Base-by-base conservation (phyloP, 148 eudicot genomes). In the Silene conica region DNA sequence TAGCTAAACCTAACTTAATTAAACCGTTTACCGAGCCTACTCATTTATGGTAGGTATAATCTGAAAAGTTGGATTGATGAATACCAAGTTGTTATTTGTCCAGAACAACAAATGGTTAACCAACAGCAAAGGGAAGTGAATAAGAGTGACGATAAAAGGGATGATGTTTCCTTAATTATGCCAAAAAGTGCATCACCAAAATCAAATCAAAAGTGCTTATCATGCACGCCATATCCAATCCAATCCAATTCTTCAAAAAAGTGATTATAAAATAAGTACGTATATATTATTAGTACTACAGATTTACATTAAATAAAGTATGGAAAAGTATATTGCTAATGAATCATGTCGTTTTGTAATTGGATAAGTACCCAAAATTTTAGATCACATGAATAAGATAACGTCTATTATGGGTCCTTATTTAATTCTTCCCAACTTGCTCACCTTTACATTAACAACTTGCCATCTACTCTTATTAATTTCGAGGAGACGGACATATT, bases 371-470 rank as follows among this genome's bases (percentile, higher is more conserved):
- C 46, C 69, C 43, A 62, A 14, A 67, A 25, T 76, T 80, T 55
- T 77, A 77, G 80, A 81, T 81, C 71, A 69, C 74, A 62, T 79
- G 76, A 68, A 58, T 67, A 43, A 46, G 80, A 78, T 78, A 78
- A 78, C 68, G 76, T 56, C 58, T 66, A 58, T 16, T 13, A 50
- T 73, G 76, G 76, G 20, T 23, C 75, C 61, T 22, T 62, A 50
- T 23, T 14, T 19, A 50, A 5, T 2, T 11, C 43, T n/a, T 55
- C 21, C 71, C 71, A 65, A 74, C 64, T 67, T 16, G 18, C 15
- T 50, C 18, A 4, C 8, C 43, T 6, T 38, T 6, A 38, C 8
- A 38, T 38, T 38, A 34, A 3, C 6, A 34, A 38, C 43, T 38
- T 38, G 43, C 8, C 43, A 6, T 38, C 43, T 0, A 6, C 43